Evolutionary conservation across 257 asterid species (phyloP).

Genomic region (Hygrophila difformis): DNA sequence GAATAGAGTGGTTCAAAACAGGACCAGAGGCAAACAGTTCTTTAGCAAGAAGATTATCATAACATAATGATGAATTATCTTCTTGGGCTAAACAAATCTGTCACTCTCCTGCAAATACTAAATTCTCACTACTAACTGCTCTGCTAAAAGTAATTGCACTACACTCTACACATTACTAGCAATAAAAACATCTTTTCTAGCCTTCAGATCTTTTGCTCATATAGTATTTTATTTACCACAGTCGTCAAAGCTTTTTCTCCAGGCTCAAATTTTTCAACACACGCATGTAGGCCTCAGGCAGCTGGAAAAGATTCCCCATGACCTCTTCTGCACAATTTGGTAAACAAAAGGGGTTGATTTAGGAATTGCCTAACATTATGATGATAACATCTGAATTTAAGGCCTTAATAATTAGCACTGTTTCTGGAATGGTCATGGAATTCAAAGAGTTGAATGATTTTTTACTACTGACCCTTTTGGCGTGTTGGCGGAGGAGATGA

Average conservation of each 20-base stretch:
- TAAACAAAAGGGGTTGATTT: too few relatives aligned
- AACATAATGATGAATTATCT: conserved; percentile 12
- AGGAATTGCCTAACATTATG: too few relatives aligned
- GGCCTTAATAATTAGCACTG: background rate
- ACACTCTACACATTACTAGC: too few relatives aligned
- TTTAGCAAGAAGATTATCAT: conserved; percentile 11
- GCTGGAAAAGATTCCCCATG: conserved; percentile 51
- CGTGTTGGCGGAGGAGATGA: conserved; percentile 42
- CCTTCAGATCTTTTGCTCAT: background rate
- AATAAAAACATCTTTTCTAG: background rate
- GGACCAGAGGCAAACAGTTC: conserved; percentile 5
- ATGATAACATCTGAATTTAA: too few relatives aligned
- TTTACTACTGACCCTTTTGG: conserved; percentile 65
- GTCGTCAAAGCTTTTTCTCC: background rate
- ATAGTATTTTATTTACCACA: conserved; percentile 19
- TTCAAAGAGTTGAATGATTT: background rate
- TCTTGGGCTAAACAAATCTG: conserved; percentile 4
- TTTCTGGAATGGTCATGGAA: background rate
- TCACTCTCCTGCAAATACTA: conserved; percentile 12
- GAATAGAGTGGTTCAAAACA: background rate
- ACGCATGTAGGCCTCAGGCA: conserved; percentile 54
- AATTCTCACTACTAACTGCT: background rate
- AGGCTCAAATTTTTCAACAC: conserved; percentile 23
- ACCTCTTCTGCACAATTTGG: conserved; percentile 43
- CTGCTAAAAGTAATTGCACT: background rate